These are phyloP conservation scores for Adansonia grandidieri DNA, from an alignment of 441 rosid species.

Conservation along the genomic window DNA sequence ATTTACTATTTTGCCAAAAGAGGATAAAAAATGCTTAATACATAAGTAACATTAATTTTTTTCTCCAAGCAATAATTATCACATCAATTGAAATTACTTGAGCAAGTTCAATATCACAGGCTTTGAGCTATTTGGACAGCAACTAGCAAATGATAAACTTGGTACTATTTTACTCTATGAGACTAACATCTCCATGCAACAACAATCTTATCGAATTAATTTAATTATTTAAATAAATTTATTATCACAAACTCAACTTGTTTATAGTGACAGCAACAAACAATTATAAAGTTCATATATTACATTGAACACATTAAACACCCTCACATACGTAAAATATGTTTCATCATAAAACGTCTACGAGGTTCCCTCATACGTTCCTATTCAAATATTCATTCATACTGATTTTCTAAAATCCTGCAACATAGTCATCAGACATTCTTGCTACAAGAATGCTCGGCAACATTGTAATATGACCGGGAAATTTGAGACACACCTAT, in stretches of 20 bases:
- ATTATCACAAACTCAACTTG: not conserved
- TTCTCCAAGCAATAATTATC: no score
- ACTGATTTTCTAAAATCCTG: not conserved
- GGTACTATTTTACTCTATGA: no score
- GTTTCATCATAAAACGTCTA: not conserved
- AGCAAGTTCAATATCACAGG: no score
- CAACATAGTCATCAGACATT: not conserved
- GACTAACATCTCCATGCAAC: no score
- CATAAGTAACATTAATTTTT: no score
- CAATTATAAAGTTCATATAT: not conserved
- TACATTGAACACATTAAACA: not conserved
- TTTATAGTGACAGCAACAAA: not conserved
- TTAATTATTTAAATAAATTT: no score
- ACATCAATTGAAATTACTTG: no score
- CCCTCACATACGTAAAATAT: not conserved
- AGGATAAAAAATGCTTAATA: no score
- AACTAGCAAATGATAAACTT: no score
- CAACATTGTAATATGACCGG: not conserved
- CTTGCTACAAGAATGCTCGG: not conserved
- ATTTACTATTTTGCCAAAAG: no score
- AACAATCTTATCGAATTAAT: no score
- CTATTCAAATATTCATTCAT: not conserved
- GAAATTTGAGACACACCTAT: slow-evolving; percentile 12
- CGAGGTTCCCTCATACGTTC: not conserved
- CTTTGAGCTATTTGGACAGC: no score